Base-by-base conservation (phyloP, 2,329 filamentous ascomycete genomes). In the Phaeosphaeriaceae sp. region DNA sequence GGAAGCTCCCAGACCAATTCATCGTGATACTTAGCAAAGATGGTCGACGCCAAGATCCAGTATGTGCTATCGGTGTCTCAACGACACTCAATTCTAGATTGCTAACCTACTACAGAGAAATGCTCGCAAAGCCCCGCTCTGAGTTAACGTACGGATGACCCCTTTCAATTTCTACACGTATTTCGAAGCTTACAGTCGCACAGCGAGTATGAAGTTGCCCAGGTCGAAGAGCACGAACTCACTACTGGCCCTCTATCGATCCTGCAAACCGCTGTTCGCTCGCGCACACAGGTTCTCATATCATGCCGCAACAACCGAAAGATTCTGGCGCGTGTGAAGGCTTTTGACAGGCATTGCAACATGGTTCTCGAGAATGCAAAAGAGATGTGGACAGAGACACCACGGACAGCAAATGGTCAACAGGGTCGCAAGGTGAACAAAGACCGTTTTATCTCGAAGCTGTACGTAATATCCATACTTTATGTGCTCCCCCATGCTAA, bases 331-430 rank as follows among this genome's bases (percentile, higher is more conserved):
- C 89, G 94, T 58, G 93, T 99, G 70, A 99, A 99, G 82, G 94
- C 94, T 6, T 99, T 99, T 74, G 94, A 99, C 77, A 84, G 94
- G 53, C 94, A 99, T 78, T 97, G 92, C 84, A 99, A 99, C 79
- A 97, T 99, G 94, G 90, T 96, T 3, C 81, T 97, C 39, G 92
- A 96, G 81, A 96, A 96, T 64, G 92, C 95, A 35, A 95, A 95
- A 82, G 94, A 99, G 79, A 97, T 99, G 93, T 99, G 94, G 94
- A 97, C 92, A 8, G 94, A 99, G 79, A 94, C 89, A 47, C 92
- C 93, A 40, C 81, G 86, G 53, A 82, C 90, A 68, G 86, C 89
- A 17, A 88, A 87, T 60, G 93, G 93, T 60, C 94, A 93, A 81
- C 92, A 92, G 78, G 92, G 92, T 47, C 82, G 88, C 67, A 87